Percentiles rank a stretch among this genome's conserved stretches.
phyloP scores from a whole-genome alignment of 2,329 filamentous ascomycete genomes.

The Trichoderma semiorbis region DNA sequence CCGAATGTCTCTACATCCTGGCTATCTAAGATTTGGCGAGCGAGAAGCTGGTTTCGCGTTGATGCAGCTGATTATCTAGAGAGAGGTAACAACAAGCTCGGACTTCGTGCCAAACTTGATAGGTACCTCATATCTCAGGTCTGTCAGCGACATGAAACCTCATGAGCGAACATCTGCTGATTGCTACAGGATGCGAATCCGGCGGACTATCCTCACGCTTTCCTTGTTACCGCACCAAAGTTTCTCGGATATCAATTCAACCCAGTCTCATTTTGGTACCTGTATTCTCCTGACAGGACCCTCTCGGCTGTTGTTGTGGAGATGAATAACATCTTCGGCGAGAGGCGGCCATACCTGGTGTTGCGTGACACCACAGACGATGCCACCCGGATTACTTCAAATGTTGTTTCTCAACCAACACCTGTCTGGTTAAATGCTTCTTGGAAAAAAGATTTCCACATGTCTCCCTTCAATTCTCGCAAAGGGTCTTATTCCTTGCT shows the following conservation, averaged over 20 bases:
- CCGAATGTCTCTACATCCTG: conserved; percentile 19
- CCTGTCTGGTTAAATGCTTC: conserved; percentile 42
- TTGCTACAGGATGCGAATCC: conserved; percentile 54
- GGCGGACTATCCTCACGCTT: conserved; percentile 61
- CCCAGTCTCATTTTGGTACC: conserved; percentile 75
- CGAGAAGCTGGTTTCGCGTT: conserved; percentile 54
- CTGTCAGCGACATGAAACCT: conserved; percentile 19
- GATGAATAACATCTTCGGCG: conserved; percentile 74
- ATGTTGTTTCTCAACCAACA: background rate
- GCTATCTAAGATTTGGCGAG: conserved; percentile 31
- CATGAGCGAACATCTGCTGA: conserved; percentile 16
- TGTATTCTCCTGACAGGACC: conserved; percentile 53
- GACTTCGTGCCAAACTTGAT: conserved; percentile 61
- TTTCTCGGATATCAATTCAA: conserved; percentile 72
- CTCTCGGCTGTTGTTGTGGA: conserved; percentile 67
- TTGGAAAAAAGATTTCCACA: conserved; percentile 71
- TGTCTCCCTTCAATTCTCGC: conserved; percentile 69
- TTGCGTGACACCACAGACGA: conserved; percentile 27
- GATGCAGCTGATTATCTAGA: conserved; percentile 59
- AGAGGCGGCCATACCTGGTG: conserved; percentile 49
- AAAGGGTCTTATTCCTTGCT: conserved; percentile 52
- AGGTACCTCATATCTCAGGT: conserved; percentile 57
- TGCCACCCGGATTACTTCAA: conserved; percentile 16
- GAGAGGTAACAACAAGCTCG: conserved; percentile 48
- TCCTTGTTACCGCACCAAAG: conserved; percentile 66